Evolutionary conservation across 2,329 filamentous ascomycete genomes (phyloP).

Genomic region (Dactylellina leptospora): DNA sequence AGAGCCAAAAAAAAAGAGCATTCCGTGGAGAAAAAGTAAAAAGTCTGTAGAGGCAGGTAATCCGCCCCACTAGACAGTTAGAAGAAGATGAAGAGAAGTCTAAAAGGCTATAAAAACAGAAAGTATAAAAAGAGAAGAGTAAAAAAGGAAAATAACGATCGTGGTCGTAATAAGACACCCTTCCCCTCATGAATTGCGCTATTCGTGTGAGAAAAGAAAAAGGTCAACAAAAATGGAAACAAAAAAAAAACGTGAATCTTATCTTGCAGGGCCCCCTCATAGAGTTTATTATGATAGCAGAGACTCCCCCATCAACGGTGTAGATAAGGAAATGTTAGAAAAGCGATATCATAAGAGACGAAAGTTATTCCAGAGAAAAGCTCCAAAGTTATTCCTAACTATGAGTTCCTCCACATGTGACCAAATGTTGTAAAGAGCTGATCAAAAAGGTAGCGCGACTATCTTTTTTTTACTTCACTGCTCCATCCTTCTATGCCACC

Average conservation of each 20-base stretch:
- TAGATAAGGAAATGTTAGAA: slow-evolving; percentile 39
- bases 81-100: slow-evolving; percentile 31
- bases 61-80: slow-evolving; percentile 22
- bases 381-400: slow-evolving; percentile 33
- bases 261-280: slow-evolving; percentile 37
- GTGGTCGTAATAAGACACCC: slow-evolving; percentile 31
- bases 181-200: slow-evolving; percentile 32
- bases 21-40: slow-evolving; percentile 4
- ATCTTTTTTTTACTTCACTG: slow-evolving; percentile 77
- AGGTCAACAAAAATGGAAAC: slow-evolving; percentile 14
- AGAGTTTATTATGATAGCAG: slow-evolving; percentile 48
- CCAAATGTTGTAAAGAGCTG: slow-evolving; percentile 2
- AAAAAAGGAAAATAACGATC: slow-evolving; percentile 39
- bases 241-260: slow-evolving; percentile 24
- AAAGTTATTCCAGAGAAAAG: slow-evolving; percentile 19
- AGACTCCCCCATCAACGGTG: slow-evolving; percentile 45
- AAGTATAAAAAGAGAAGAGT: slow-evolving; percentile 1
- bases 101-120: slow-evolving; percentile 34
- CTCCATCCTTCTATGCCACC: slow-evolving; percentile 96
- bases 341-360: slow-evolving; percentile 15
- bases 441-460: slow-evolving; percentile 3
- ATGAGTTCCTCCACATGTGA: slow-evolving; percentile 42
- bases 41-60: slow-evolving; percentile 1
- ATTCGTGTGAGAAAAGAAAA: slow-evolving; percentile 21
- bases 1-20: slow-evolving; percentile 7